Conservation (phyloP, 2,329 filamentous ascomycete genomes). For the Lecanicillium sp. region DNA sequence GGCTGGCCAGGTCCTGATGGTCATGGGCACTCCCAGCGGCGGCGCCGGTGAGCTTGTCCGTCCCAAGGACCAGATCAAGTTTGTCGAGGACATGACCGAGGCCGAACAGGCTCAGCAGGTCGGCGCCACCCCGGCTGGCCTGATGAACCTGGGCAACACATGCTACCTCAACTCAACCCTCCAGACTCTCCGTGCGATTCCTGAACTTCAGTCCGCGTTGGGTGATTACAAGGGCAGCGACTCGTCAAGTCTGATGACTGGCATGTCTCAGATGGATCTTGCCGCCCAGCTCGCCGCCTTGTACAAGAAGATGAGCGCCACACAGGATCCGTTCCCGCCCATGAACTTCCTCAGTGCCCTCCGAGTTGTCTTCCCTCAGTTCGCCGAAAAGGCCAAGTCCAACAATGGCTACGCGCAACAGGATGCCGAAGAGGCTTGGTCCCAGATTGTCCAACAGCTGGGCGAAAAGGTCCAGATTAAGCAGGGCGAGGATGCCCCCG, state of each 20-base stretch:
- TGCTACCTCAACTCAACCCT: constrained; percentile 98
- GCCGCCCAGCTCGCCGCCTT: constrained; percentile 72
- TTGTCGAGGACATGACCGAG: constrained; percentile 96
- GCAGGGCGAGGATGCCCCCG: constrained; percentile 39
- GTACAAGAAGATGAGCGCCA: constrained; percentile 84
- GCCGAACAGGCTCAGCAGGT: constrained; percentile 78
- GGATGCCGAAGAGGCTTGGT: constrained; percentile 97
- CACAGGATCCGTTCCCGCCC: constrained; percentile 80
- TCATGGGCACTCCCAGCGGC: constrained; percentile 85
- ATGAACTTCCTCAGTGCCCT: constrained; percentile 76
- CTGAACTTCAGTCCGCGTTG: constrained; percentile 81
- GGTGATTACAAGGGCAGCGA: constrained; percentile 43
- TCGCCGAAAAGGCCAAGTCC: constrained; percentile 79
- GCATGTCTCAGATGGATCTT: constrained; percentile 55
- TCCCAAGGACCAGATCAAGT: constrained; percentile 77
- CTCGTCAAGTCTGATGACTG: constrained; percentile 36
- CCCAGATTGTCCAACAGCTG: constrained; percentile 82
- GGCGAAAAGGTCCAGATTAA: constrained; percentile 69
- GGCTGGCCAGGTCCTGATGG: constrained; percentile 81
- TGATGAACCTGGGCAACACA: constrained; percentile 92
- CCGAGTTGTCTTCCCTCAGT: constrained; percentile 78
- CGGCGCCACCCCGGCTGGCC: constrained; percentile 78
- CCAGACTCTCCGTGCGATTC: constrained; percentile 83
- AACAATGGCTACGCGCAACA: constrained; percentile 91
- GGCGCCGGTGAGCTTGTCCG: constrained; percentile 56